Evolutionary conservation across 495 filamentous ascomycete species (phyloP).

Genomic region (Letharia columbiana): DNA sequence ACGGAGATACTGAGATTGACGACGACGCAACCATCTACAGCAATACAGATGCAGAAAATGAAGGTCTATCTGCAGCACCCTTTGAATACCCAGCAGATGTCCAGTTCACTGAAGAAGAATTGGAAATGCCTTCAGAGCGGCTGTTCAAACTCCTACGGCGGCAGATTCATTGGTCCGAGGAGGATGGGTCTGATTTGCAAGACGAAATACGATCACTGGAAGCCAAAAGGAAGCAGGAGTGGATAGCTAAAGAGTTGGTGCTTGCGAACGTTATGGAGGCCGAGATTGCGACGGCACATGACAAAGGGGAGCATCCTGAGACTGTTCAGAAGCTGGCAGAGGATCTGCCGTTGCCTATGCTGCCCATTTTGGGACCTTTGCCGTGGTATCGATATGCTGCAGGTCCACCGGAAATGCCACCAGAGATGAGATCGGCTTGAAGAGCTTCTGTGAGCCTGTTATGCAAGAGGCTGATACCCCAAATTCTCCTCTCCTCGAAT

Average conservation of each 20-base stretch:
- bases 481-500: neutral
- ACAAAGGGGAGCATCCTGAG: conserved; percentile 29
- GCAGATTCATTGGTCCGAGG: conserved; percentile 73
- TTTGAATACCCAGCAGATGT: conserved; percentile 49
- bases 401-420: conserved; percentile 10
- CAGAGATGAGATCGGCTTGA: neutral
- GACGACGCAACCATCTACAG: conserved; percentile 38
- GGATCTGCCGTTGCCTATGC: conserved; percentile 22
- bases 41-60: conserved; percentile 17
- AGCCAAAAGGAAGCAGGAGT: conserved; percentile 62
- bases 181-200: conserved; percentile 55
- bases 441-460: neutral
- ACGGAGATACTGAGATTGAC: conserved; percentile 43
- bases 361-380: conserved; percentile 22
- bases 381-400: conserved; percentile 25
- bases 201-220: conserved; percentile 53
- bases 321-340: conserved; percentile 18
- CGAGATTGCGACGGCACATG: conserved; percentile 40
- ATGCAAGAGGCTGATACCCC: neutral
- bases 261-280: conserved; percentile 52
- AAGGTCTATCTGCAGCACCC: conserved; percentile 11
- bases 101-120: conserved; percentile 65
- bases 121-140: conserved; percentile 55
- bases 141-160: conserved; percentile 66
- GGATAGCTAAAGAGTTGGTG: conserved; percentile 71